Conservation (phyloP, 2,329 filamentous ascomycete genomes). For the Fusarium sororula region DNA sequence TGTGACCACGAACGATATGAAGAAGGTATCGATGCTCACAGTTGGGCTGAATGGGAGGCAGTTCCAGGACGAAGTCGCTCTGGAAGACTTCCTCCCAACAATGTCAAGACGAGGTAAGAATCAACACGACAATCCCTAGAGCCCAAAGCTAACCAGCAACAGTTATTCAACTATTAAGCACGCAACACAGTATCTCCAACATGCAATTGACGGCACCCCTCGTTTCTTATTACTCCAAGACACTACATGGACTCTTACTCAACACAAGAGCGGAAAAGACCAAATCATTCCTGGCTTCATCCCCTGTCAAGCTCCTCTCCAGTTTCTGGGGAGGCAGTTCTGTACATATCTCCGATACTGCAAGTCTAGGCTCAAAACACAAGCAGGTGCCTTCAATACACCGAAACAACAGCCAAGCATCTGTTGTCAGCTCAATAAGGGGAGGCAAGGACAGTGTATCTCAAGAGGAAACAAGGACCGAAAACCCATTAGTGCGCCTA, state of each 20-base stretch:
- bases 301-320: conserved; percentile 89
- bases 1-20: conserved; percentile 64
- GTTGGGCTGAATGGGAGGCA: conserved; percentile 74
- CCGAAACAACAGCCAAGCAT: conserved; percentile 59
- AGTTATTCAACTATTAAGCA: conserved; percentile 78
- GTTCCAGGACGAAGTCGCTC: conserved; percentile 77
- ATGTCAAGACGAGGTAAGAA: conserved; percentile 76
- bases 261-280: conserved; percentile 71
- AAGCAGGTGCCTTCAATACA: conserved; percentile 53
- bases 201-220: conserved; percentile 71
- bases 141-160: conserved; percentile 45
- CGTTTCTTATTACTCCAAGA: conserved; percentile 80
- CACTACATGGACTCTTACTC: conserved; percentile 75
- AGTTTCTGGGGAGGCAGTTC: conserved; percentile 76
- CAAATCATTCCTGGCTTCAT: conserved; percentile 77
- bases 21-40: conserved; percentile 59
- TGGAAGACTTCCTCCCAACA: conserved; percentile 77
- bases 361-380: conserved; percentile 49
- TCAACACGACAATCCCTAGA: neutral
- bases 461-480: conserved; percentile 61
- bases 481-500: conserved; percentile 75
- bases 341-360: conserved; percentile 50
- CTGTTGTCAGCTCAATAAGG: conserved; percentile 62
- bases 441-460: conserved; percentile 53
- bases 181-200: conserved; percentile 75